Conservation (phyloP, 345 rosid genomes). For the Populus ilicifolia region DNA sequence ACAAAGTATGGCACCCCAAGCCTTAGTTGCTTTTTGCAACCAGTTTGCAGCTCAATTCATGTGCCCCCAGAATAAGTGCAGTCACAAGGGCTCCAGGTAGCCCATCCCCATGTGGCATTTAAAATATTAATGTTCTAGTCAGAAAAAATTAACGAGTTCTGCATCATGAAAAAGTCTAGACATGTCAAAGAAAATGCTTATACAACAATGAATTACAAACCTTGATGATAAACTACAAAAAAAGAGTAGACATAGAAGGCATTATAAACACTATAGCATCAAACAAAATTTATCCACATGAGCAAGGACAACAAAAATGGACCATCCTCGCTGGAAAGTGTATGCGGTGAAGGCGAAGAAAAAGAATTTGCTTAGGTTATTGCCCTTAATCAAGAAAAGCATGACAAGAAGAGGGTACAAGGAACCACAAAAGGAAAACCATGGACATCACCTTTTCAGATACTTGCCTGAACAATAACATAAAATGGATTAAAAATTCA, state of each 20-base stretch:
- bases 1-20: slow-evolving; percentile 92
- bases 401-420: background rate
- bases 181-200: background rate
- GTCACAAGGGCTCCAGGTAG: slow-evolving; percentile 86
- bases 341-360: background rate
- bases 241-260: background rate
- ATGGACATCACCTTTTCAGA: background rate
- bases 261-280: background rate
- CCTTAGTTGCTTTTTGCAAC: slow-evolving; percentile 58
- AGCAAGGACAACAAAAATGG: background rate
- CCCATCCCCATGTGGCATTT: slow-evolving; percentile 59
- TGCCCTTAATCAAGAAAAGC: no score
- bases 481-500: background rate
- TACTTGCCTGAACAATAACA: background rate
- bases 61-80: slow-evolving; percentile 70
- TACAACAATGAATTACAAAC: background rate
- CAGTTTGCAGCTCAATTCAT: slow-evolving; percentile 72
- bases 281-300: background rate
- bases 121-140: slow-evolving; percentile 3
- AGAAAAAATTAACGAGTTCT: background rate
- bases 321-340: background rate
- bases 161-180: background rate
- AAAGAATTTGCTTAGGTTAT: background rate
- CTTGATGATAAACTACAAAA: background rate
- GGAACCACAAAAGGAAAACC: background rate